These are phyloP conservation scores for Kandelia obovata DNA, from an alignment of 345 rosid genomes.

Conservation along the genomic window DNA sequence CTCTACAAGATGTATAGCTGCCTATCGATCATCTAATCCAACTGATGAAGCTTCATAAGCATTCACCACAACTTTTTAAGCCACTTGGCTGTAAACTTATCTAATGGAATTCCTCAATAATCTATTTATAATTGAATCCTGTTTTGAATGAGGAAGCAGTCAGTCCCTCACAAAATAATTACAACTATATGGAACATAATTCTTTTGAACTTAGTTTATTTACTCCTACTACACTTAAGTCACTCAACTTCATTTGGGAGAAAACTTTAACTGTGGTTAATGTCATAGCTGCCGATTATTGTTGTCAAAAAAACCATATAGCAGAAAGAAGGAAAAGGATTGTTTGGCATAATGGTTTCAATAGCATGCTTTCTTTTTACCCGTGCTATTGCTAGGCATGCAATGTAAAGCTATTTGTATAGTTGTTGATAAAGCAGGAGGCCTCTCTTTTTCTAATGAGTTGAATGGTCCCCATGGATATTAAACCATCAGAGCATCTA, in stretches of 20 bases:
- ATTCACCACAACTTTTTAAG: constrained; percentile 35
- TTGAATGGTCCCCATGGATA: constrained; percentile 26
- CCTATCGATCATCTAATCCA: constrained; percentile 24
- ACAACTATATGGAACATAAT: no score
- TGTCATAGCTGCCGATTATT: no score
- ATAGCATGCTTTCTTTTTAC: neutral
- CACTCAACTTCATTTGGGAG: no score
- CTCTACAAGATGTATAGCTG: constrained; percentile 19
- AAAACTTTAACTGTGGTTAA: neutral
- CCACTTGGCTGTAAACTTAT: constrained; percentile 13
- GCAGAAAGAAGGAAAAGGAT: no score
- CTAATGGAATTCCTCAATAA: neutral
- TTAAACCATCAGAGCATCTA: constrained; percentile 9
- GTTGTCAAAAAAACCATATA: no score
- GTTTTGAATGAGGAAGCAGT: neutral
- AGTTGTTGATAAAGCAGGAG: constrained; percentile 28
- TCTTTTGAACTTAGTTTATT: no score
- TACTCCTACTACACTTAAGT: no score
- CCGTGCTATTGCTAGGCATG: constrained; percentile 21
- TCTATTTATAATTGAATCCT: neutral
- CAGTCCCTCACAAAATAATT: neutral
- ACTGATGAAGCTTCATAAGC: constrained; percentile 9
- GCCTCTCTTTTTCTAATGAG: constrained; percentile 19
- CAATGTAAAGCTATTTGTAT: constrained; percentile 25
- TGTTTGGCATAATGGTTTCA: neutral